Base-by-base conservation (phyloP, 129 eudicot genomes). In the Lactuca sativa region DNA sequence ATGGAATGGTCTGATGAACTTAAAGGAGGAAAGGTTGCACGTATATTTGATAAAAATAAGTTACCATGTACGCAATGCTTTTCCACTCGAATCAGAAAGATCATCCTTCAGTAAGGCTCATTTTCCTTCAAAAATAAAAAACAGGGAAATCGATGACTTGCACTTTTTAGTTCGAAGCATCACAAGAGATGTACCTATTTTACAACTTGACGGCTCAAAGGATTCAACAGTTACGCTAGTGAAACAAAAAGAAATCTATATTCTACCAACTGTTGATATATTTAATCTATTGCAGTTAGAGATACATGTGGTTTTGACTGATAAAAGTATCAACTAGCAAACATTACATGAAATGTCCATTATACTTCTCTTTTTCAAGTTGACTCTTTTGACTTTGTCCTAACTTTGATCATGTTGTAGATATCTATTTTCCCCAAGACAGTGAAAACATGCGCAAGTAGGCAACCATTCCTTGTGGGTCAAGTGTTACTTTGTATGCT, bases 1-100 rank as follows among this genome's bases (percentile, higher is more conserved):
- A 54, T 80, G 71, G 96, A 83, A 62, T 95, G 99, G 99, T 95
- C 99, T 77, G 91, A 87, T 58, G 85, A 87, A 63, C 87, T 90
- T 48, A 82, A 82, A 86, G 97, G 99, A 36, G 95, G 91, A 70
- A 95, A 95, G 77, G 91, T 95, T 69, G 78, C 90, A 53, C 86
- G 68, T 72, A 81, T 95, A 77, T 87, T 87, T 70, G 96, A 95
- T 81, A 95, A 90, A 90, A 84, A 74, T 95, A 69, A 74, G 83
- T 71, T 95, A 90, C 80, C 75, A 84, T 72, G 96, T 90, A 49
- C 81, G 91, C 41, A 84, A 84, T 69, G 96, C 97, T 41, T 84
- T 95, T 55, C 83, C 90, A 37, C 68, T 82, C 25, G 81, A 86
- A 62, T 69, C 96, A 52, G 71, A 47, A 25, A 87, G 83, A 62